phyloP scores from a whole-genome alignment of 257 asterid species.

The Voacanga thouarsii region DNA sequence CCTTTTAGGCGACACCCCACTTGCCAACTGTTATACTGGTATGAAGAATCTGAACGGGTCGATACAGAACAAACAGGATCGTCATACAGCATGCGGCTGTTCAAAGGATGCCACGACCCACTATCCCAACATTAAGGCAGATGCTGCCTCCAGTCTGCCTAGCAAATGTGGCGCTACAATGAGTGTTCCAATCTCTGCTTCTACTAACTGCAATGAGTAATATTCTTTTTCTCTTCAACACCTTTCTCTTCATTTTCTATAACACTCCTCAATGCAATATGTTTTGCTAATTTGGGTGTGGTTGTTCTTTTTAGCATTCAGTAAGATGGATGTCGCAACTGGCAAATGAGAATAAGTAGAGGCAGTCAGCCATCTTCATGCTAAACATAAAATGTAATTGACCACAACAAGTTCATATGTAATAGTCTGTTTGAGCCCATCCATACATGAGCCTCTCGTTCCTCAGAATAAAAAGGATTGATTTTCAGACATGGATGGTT shows the following conservation, averaged over 20 bases:
- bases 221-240: too few species aligned
- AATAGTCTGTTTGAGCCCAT: neutral
- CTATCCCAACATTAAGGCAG: conserved; percentile 25
- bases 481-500: neutral
- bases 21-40: conserved; percentile 38
- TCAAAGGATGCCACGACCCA: conserved; percentile 44
- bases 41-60: conserved; percentile 24
- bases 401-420: neutral
- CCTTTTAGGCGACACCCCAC: conserved; percentile 36
- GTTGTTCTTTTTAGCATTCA: conserved; percentile 5
- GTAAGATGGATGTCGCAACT: neutral
- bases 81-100: conserved; percentile 54
- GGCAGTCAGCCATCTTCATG: neutral
- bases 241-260: neutral
- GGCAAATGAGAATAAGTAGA: neutral
- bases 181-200: conserved; percentile 29
- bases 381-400: neutral
- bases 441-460: neutral
- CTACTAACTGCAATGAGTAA: conserved; percentile 51
- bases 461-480: conserved; percentile 1
- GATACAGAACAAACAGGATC: conserved; percentile 34
- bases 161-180: conserved; percentile 43
- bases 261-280: too few species aligned
- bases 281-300: neutral
- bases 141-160: conserved; percentile 54